Evolutionary conservation across 306 rosid species (phyloP).

Genomic region (Rosa lucieae): DNA sequence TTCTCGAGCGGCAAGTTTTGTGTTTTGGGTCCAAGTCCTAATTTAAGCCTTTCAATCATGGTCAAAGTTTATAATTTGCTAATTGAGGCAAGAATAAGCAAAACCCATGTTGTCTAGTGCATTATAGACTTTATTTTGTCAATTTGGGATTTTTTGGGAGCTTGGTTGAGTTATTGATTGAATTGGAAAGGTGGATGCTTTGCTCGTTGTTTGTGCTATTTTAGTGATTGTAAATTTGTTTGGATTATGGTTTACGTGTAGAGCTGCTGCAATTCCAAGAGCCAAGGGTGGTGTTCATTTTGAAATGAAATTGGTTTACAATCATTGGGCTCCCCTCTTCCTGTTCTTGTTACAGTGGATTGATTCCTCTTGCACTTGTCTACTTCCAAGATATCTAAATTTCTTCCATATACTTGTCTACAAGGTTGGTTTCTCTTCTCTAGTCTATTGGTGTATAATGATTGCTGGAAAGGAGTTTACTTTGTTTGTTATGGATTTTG

Average conservation of each 20-base stretch:
- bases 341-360: slow-evolving; percentile 84
- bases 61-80: slow-evolving; percentile 14
- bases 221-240: slow-evolving; percentile 8
- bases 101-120: neutral
- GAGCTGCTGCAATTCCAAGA: slow-evolving; percentile 95
- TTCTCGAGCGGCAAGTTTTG: slow-evolving; percentile 5
- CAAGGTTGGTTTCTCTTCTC: slow-evolving; percentile 54
- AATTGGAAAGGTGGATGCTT: slow-evolving; percentile 1
- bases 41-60: neutral
- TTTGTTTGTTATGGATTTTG: slow-evolving; percentile 7
- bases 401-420: slow-evolving; percentile 80
- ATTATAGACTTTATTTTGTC: neutral
- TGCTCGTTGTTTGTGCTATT: neutral
- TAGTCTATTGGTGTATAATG: slow-evolving; percentile 1
- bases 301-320: slow-evolving; percentile 91
- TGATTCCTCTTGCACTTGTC: slow-evolving; percentile 81
- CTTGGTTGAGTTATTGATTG: neutral
- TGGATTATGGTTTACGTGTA: slow-evolving; percentile 34
- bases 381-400: slow-evolving; percentile 73
- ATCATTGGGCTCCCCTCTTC: slow-evolving; percentile 78
- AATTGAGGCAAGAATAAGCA: slow-evolving; percentile 12
- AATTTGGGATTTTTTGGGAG: slow-evolving; percentile 5
- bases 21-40: neutral
- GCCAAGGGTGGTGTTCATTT: slow-evolving; percentile 73
- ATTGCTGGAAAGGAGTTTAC: slow-evolving; percentile 19